Evolutionary conservation across 176 grass and related monocot genomes (phyloP), one percentile per base, ranked within the genome.

Genomic region (Thinopyrum elongatum): DNA sequence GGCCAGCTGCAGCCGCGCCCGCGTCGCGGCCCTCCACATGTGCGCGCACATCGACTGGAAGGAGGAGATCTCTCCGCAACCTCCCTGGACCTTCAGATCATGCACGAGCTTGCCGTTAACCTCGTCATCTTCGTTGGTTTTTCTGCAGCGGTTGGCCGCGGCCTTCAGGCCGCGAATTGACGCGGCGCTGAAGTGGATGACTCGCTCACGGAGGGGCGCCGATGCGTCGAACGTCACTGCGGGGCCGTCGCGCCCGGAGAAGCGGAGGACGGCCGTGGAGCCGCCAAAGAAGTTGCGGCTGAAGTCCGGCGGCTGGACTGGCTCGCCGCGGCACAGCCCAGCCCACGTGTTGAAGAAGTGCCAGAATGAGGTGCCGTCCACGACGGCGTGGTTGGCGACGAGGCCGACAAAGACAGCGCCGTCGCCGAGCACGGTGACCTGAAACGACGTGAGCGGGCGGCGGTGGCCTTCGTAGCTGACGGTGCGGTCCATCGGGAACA

Each of bases 341-440:
- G 96, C 96, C 96, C 96, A 98, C 62, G 88, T 85, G 83, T 98
- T 98, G 82, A 98, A 89, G 84, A 98, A 95, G 80, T 94, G 93
- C 96, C 96, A 98, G 8, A 98, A 95, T 1, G 96, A 98, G 77
- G 96, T 98, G 46, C 93, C 93, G 39, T 98, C 96, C n/a, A 95
- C 86, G 36, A 94, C 78, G 28, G 93, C 89, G 74, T 98, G 95
- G 76, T 85, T 94, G 65, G 92, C 91, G 71, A 78, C 83, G 69
- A 90, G 80, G 72, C 93, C 96, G 27, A 98, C 76, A 51, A 98
- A 98, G 58, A 98, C 69, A 13, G 96, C 87, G 33, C 92, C 93
- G 85, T 98, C 96, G 6, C 88, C 90, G 8, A 98, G 90, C 58
- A 91, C 88, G 12, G 93, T 98, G 38, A 92, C 85, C 70, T 95